phyloP scores from a whole-genome alignment of 768 basidiomycete genomes.

The Gloeophyllum trabeum region DNA sequence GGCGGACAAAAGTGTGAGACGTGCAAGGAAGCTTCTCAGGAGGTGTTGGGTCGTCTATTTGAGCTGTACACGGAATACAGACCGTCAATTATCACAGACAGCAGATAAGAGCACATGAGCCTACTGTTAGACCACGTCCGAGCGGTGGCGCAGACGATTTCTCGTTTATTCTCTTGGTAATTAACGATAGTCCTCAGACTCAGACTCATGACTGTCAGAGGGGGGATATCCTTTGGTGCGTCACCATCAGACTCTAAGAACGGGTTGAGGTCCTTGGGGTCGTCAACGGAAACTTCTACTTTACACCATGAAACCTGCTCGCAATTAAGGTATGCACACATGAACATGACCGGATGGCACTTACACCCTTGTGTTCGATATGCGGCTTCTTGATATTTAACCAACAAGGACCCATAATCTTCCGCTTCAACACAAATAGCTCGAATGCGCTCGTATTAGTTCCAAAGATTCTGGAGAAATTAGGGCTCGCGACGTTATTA shows the following conservation, averaged over 20 bases:
- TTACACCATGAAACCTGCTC: slow-evolving; percentile 93
- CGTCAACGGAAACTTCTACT: slow-evolving; percentile 70
- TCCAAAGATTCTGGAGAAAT: slow-evolving; percentile 82
- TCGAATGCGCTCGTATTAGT: slow-evolving; percentile 92
- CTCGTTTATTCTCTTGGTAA: slow-evolving; percentile 88
- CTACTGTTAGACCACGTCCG: slow-evolving; percentile 72
- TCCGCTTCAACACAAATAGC: slow-evolving; percentile 84
- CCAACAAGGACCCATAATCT: slow-evolving; percentile 99
- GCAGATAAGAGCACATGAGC: slow-evolving; percentile 12
- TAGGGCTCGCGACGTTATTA: slow-evolving; percentile 61
- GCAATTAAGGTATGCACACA: neutral
- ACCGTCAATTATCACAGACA: neutral
- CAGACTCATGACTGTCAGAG: slow-evolving; percentile 84
- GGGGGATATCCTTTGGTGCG: slow-evolving; percentile 74
- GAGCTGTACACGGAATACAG: slow-evolving; percentile 33
- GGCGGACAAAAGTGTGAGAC: slow-evolving; percentile 83
- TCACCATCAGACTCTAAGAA: slow-evolving; percentile 59
- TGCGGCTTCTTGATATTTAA: slow-evolving; percentile 69
- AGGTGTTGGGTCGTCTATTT: slow-evolving; percentile 86
- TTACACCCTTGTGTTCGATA: slow-evolving; percentile 71
- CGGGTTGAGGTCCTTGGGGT: slow-evolving; percentile 85
- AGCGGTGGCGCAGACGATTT: slow-evolving; percentile 77
- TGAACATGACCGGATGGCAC: slow-evolving; percentile 14
- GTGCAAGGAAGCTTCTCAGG: slow-evolving; percentile 77
- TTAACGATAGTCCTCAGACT: slow-evolving; percentile 87